Evolutionary conservation across 2,329 filamentous ascomycete genomes (phyloP).

Genomic region (Alternaria solani): DNA sequence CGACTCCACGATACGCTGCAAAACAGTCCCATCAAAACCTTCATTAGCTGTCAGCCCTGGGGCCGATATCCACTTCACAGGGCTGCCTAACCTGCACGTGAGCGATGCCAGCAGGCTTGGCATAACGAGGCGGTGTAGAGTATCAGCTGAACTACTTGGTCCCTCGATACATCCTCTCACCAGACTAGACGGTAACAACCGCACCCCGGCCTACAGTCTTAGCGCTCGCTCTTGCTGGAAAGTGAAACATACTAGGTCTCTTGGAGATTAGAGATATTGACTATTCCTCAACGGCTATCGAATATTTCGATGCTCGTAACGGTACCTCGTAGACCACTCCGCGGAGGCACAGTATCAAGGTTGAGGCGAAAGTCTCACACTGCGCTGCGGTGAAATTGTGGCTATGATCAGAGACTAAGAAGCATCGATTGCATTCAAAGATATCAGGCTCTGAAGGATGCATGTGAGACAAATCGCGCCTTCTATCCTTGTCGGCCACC

Average conservation of each 20-base stretch:
- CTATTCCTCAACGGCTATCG: not conserved
- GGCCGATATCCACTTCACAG: not conserved
- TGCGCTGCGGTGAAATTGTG: not conserved
- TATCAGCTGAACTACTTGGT: not conserved
- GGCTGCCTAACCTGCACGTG: not conserved
- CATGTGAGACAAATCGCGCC: not conserved
- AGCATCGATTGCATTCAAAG: not conserved
- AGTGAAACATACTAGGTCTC: not conserved
- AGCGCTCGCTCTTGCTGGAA: not conserved
- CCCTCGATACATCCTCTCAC: not conserved
- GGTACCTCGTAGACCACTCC: not conserved
- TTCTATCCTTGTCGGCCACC: not conserved
- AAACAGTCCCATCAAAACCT: not conserved
- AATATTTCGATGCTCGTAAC: not conserved
- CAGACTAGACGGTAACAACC: not conserved
- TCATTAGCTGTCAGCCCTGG: not conserved
- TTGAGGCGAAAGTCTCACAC: not conserved
- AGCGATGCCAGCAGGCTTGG: not conserved
- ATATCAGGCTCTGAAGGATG: not conserved
- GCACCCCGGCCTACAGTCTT: not conserved
- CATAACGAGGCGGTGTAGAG: not conserved
- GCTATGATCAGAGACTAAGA: not conserved
- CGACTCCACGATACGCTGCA: not conserved
- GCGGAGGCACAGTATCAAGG: not conserved
- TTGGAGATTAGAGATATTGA: not conserved